Conservation (phyloP, 768 basidiomycete species). For the Sistotremastrum niveocremeum region DNA sequence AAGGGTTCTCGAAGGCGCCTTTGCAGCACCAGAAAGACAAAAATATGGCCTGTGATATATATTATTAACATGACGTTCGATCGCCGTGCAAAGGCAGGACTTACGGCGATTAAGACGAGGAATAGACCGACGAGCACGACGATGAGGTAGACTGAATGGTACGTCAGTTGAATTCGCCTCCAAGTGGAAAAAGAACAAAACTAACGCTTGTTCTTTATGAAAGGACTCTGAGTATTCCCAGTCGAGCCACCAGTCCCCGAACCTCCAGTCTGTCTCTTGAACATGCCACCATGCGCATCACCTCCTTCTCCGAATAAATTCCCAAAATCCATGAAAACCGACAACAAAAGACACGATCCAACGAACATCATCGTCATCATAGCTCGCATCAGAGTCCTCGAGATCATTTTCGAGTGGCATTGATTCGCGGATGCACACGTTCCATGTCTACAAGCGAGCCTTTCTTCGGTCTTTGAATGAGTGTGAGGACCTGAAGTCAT, state of each 20-base stretch:
- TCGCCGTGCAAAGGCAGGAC: conserved; percentile 1
- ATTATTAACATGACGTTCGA: background rate
- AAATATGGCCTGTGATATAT: background rate
- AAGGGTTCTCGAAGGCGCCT: conserved; percentile 48
- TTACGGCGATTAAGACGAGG: conserved; percentile 39
- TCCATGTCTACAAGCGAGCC: no score
- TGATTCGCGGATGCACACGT: no score
- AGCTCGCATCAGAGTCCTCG: no score
- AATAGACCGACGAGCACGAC: conserved; percentile 51
- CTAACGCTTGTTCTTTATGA: conserved; percentile 10
- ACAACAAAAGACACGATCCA: no score
- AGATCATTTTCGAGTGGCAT: no score
- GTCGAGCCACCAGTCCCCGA: background rate
- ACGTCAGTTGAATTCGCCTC: background rate
- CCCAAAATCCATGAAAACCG: no score
- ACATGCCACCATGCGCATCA: no score
- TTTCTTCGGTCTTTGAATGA: no score
- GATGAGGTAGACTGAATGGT: conserved; percentile 42
- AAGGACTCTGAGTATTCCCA: background rate
- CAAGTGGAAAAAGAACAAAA: background rate
- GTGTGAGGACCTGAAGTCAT: no score
- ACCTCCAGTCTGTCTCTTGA: no score
- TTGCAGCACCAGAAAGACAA: conserved; percentile 3
- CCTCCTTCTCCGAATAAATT: no score
- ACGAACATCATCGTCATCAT: no score